Evolutionary conservation across 2,329 filamentous ascomycete genomes (phyloP).

Genomic region (Cladobotryum mycophilum): DNA sequence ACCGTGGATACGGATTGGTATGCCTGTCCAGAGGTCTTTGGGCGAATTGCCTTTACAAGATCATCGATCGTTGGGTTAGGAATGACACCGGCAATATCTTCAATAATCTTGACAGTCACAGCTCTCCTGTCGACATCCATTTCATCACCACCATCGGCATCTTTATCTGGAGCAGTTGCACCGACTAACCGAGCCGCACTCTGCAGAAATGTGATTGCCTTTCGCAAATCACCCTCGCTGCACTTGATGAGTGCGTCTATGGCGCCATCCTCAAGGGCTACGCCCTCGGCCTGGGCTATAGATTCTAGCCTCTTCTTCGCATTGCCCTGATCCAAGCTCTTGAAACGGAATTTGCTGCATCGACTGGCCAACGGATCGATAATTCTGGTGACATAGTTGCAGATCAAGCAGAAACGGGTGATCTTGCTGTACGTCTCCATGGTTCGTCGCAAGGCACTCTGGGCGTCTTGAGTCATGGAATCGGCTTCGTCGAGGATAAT

Average conservation of each 20-base stretch:
- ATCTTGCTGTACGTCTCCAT: conserved; percentile 99
- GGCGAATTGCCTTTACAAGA: conserved; percentile 70
- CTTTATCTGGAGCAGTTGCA: conserved; percentile 46
- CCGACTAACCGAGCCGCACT: conserved; percentile 86
- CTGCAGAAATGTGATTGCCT: conserved; percentile 94
- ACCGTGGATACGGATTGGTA: conserved; percentile 72
- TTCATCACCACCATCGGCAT: conserved; percentile 49
- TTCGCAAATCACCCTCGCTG: conserved; percentile 88
- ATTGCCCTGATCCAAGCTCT: conserved; percentile 83
- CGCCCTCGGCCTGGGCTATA: conserved; percentile 74
- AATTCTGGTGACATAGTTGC: conserved; percentile 97
- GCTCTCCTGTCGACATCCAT: conserved; percentile 55
- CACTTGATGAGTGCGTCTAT: conserved; percentile 78
- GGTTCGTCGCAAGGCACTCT: conserved; percentile 83
- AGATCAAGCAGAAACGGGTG: conserved; percentile 94
- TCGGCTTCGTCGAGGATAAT: conserved; percentile 98
- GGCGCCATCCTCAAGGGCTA: conserved; percentile 70
- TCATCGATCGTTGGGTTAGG: conserved; percentile 65
- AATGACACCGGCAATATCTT: conserved; percentile 95
- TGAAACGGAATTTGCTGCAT: conserved; percentile 97
- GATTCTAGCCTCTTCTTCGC: conserved; percentile 71
- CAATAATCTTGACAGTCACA: conserved; percentile 73
- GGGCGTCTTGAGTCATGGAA: conserved; percentile 97
- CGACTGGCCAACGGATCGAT: conserved; percentile 91
- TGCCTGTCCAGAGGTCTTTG: conserved; percentile 53